Conservation (phyloP, 2,329 filamentous ascomycete genomes). For the Pseudocercospora ulei region DNA sequence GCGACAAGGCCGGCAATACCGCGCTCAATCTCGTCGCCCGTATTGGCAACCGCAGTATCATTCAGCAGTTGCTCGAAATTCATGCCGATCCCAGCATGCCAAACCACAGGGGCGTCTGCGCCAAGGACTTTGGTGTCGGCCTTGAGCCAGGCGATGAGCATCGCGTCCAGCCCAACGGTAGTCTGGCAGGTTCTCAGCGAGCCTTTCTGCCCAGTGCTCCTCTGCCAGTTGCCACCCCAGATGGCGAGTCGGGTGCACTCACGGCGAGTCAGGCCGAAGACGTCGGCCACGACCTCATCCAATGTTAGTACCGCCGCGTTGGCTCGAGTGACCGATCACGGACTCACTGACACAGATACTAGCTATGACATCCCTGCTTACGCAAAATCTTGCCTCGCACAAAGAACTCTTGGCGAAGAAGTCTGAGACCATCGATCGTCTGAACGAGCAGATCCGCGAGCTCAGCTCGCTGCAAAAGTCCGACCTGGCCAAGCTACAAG, state of each 20-base stretch:
- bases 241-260: constrained; percentile 37
- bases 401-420: constrained; percentile 72
- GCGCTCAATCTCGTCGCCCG: constrained; percentile 87
- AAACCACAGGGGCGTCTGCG: constrained; percentile 78
- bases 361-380: constrained; percentile 76
- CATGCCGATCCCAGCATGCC: constrained; percentile 86
- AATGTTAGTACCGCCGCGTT: constrained; percentile 49
- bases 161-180: constrained; percentile 21
- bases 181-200: constrained; percentile 18
- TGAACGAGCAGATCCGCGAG: constrained; percentile 71
- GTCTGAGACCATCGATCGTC: constrained; percentile 69
- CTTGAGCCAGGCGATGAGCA: constrained; percentile 47
- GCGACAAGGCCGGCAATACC: constrained; percentile 89
- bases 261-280: constrained; percentile 50
- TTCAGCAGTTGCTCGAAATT: constrained; percentile 91
- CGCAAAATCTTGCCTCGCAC: constrained; percentile 68
- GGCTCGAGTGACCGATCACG: constrained; percentile 3
- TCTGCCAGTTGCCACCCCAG: constrained; percentile 16
- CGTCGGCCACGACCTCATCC: constrained; percentile 68
- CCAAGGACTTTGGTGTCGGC: constrained; percentile 89
- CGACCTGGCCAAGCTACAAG: constrained; percentile 63
- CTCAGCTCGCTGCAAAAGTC: constrained; percentile 70
- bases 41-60: constrained; percentile 87
- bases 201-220: constrained; percentile 13
- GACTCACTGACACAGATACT: constrained; percentile 23